A percentile compares a stretch with the other conserved stretches of the same genome.
These are phyloP conservation scores for Erodium maritimum DNA, from an alignment of 345 rosid genomes.

Conservation along the genomic window DNA sequence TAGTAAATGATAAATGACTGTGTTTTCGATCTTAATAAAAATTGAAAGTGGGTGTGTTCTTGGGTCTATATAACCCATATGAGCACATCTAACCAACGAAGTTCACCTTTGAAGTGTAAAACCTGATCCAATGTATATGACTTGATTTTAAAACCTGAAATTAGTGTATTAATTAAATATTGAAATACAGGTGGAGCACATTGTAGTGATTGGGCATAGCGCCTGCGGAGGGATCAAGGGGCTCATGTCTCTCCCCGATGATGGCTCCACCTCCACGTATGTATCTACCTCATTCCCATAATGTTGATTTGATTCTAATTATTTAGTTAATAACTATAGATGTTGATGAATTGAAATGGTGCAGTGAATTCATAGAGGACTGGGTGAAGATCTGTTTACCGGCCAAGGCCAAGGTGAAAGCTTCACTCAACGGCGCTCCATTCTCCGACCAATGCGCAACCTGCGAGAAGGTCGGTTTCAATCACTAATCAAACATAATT, in stretches of 20 bases:
- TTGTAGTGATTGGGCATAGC: conserved; percentile 88
- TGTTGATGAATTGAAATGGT: background rate
- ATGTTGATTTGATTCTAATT: background rate
- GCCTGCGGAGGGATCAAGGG: conserved; percentile 96
- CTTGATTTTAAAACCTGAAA: too few species aligned
- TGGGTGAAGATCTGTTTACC: conserved; percentile 78
- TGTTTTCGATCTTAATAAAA: too few species aligned
- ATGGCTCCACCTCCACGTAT: conserved; percentile 69
- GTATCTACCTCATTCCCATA: background rate
- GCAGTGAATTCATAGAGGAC: conserved; percentile 93
- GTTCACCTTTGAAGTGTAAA: too few species aligned
- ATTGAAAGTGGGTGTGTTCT: too few species aligned
- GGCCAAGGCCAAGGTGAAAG: conserved; percentile 57
- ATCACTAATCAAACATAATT: too few species aligned
- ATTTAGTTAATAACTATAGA: too few species aligned
- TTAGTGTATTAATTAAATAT: background rate
- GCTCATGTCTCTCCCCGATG: conserved; percentile 71
- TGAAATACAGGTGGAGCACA: conserved; percentile 37
- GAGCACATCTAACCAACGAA: too few species aligned
- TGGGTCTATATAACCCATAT: too few species aligned
- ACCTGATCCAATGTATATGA: too few species aligned
- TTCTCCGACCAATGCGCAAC: conserved; percentile 38
- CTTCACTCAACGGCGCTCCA: conserved; percentile 24
- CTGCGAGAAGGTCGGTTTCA: conserved; percentile 44
- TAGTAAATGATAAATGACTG: too few species aligned